Evolutionary conservation across 2,329 filamentous ascomycete species (phyloP).

Genomic region (Bretziella fagacearum): DNA sequence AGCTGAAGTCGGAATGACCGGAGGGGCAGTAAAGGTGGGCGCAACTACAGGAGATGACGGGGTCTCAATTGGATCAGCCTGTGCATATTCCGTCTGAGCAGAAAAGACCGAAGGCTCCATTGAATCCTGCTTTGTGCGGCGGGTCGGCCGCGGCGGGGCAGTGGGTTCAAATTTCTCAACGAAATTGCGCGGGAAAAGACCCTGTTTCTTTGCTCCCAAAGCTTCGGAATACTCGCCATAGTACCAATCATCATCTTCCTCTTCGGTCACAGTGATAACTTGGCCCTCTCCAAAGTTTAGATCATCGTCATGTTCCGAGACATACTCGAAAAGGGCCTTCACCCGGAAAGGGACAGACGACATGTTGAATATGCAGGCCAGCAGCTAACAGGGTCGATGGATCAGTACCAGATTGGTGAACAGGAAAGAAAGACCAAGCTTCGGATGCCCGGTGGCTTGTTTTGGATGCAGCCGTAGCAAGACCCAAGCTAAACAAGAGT

Average conservation of each 20-base stretch:
- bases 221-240: constrained; percentile 71
- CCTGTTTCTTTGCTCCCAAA: constrained; percentile 56
- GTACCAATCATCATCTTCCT: constrained; percentile 91
- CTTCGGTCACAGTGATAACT: constrained; percentile 82
- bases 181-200: constrained; percentile 91
- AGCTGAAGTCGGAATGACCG: constrained; percentile 9
- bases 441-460: background rate
- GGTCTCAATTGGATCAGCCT: background rate
- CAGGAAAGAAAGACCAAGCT: background rate
- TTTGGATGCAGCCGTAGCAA: background rate
- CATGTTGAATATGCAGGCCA: constrained; percentile 9
- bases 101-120: constrained; percentile 21
- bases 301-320: constrained; percentile 85
- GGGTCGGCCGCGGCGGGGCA: constrained; percentile 68
- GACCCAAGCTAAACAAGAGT: background rate
- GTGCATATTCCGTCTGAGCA: constrained; percentile 16
- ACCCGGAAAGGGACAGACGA: constrained; percentile 56
- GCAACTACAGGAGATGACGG: constrained; percentile 9
- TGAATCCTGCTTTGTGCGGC: constrained; percentile 52
- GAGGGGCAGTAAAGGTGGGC: constrained; percentile 12
- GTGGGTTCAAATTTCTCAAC: constrained; percentile 91
- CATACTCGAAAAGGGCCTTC: constrained; percentile 89
- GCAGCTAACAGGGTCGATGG: background rate
- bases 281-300: constrained; percentile 72
- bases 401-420: background rate